Evolutionary conservation across 202 grass and related monocot genomes (phyloP).

Genomic region (Schoenoplectus tabernaemontani): DNA sequence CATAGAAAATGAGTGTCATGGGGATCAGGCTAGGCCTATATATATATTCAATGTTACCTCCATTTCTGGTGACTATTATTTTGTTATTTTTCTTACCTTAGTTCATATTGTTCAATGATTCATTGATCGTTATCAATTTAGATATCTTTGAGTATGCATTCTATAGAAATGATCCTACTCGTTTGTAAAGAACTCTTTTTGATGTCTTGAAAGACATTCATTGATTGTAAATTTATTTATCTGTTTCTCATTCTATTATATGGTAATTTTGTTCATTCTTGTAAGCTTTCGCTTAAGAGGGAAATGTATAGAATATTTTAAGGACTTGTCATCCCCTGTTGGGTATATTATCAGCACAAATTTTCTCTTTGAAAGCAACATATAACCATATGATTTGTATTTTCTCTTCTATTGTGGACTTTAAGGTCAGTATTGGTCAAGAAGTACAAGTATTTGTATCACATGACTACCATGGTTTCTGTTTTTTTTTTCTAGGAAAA

Average conservation of each 20-base stretch:
- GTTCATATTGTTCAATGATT: slow-evolving; percentile 7
- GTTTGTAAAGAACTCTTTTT: background rate
- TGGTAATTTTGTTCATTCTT: background rate
- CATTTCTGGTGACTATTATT: background rate
- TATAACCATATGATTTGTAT: background rate
- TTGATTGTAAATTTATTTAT: background rate
- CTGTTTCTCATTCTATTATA: background rate
- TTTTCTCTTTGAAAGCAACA: background rate
- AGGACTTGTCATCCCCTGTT: background rate
- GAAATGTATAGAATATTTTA: background rate
- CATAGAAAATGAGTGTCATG: background rate
- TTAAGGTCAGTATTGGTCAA: background rate
- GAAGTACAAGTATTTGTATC: background rate
- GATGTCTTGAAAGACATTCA: background rate
- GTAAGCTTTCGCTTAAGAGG: background rate
- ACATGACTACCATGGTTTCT: background rate
- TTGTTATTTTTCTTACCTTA: background rate
- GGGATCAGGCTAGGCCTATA: background rate
- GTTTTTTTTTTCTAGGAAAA: background rate
- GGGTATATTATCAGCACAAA: background rate
- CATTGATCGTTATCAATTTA: background rate
- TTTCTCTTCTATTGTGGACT: background rate
- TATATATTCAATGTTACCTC: background rate
- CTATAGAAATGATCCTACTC: background rate
- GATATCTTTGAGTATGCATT: background rate